Conservation (phyloP, 1,284 basidiomycete genomes). For the Pyrrhoderma lamaoense region DNA sequence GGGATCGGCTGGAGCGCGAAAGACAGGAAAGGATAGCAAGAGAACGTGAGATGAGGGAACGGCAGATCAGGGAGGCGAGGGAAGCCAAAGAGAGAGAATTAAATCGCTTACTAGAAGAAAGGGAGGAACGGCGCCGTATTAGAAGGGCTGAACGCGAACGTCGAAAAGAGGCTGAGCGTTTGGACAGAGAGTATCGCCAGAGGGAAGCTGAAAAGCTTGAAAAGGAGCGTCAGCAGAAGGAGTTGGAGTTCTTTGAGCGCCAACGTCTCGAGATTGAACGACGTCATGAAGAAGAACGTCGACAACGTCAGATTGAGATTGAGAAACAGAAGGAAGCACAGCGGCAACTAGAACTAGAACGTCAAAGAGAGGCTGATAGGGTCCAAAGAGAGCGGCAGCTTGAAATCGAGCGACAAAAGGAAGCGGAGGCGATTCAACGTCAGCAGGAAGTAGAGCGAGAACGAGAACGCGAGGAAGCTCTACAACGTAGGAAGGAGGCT, state of each 20-base stretch:
- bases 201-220: not conserved
- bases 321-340: conserved; percentile 4
- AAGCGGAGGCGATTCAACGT: not conserved
- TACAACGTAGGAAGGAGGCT: conserved; percentile 6
- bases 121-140: no score
- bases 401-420: conserved; percentile 5
- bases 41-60: not conserved
- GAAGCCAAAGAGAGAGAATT: not conserved
- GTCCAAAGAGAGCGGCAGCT: conserved; percentile 2
- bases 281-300: not conserved
- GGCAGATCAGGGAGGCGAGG: not conserved
- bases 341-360: conserved; percentile 9
- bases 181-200: no score
- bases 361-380: conserved; percentile 8
- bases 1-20: not conserved
- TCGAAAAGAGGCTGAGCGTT: not conserved
- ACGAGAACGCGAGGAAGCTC: conserved; percentile 1
- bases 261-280: not conserved
- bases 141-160: conserved; percentile 2
- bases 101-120: not conserved
- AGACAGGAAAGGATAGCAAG: not conserved
- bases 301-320: not conserved
- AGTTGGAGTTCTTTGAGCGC: no score
- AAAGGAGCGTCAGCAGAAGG: not conserved
- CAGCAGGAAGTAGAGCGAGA: conserved; percentile 1